These are phyloP conservation scores for Botryotinia calthae DNA, from an alignment of 2,329 filamentous ascomycete genomes.

Conservation along the genomic window DNA sequence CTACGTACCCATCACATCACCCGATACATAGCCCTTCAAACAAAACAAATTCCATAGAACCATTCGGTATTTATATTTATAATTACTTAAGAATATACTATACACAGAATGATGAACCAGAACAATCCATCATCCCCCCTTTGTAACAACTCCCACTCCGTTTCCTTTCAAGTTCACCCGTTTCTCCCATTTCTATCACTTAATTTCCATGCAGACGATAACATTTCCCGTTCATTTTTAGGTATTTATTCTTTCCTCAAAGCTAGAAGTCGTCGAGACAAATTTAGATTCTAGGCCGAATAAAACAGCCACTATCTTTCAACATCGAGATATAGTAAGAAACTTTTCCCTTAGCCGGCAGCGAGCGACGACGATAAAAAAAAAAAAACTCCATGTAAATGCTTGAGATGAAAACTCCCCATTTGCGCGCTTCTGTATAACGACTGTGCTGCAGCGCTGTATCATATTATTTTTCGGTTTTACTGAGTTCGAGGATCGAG, in stretches of 20 bases:
- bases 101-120: background rate
- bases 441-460: background rate
- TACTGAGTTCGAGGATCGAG: background rate
- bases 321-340: background rate
- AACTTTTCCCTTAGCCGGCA: background rate
- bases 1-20: background rate
- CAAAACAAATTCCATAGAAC: background rate
- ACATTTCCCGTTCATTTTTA: background rate
- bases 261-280: background rate
- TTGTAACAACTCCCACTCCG: background rate
- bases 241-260: background rate
- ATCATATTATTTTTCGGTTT: background rate
- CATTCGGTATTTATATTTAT: background rate
- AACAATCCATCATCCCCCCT: background rate
- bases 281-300: background rate
- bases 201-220: background rate
- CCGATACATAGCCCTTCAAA: background rate
- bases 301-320: background rate
- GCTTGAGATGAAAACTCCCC: slow-evolving; percentile 8
- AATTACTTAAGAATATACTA: slow-evolving; percentile 9
- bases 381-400: slow-evolving; percentile 16
- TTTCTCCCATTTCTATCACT: background rate
- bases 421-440: background rate
- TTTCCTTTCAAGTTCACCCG: background rate
- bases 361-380: background rate